Evolutionary conservation across 768 basidiomycete species (phyloP).

Genomic region (Russula sp.): DNA sequence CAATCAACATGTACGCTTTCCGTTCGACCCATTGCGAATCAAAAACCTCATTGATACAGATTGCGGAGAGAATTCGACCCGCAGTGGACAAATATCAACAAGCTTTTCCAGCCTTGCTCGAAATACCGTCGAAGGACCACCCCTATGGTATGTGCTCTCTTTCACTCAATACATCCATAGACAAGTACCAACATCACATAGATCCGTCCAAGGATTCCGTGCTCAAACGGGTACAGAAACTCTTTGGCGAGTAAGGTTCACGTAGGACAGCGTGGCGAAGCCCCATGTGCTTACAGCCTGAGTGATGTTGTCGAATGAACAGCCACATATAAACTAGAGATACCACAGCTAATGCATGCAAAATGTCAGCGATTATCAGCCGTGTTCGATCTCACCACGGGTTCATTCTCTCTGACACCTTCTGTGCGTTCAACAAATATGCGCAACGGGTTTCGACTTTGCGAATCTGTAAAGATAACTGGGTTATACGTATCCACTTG

Average conservation of each 20-base stretch:
- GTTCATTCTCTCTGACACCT: slow-evolving; percentile 67
- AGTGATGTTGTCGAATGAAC: neutral
- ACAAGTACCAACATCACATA: slow-evolving; percentile 37
- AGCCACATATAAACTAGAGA: slow-evolving; percentile 13
- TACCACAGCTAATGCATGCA: slow-evolving; percentile 33
- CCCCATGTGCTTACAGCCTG: neutral
- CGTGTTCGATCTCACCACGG: slow-evolving; percentile 63
- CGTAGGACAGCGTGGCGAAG: slow-evolving; percentile 1
- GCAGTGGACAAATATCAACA: slow-evolving; percentile 93
- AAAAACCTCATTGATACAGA: slow-evolving; percentile 45
- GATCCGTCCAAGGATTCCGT: slow-evolving; percentile 96
- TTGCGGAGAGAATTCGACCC: slow-evolving; percentile 96
- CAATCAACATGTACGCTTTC: slow-evolving; percentile 86
- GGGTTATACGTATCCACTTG: slow-evolving; percentile 36
- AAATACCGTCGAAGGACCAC: slow-evolving; percentile 98
- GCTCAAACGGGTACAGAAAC: slow-evolving; percentile 93
- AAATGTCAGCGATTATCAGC: slow-evolving; percentile 2
- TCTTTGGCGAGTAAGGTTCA: slow-evolving; percentile 76
- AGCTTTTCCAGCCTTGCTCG: slow-evolving; percentile 93
- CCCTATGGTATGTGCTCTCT: slow-evolving; percentile 73
- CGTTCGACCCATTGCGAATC: slow-evolving; percentile 6
- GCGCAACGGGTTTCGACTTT: slow-evolving; percentile 56
- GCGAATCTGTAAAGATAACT: slow-evolving; percentile 48
- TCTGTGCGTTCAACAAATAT: slow-evolving; percentile 67
- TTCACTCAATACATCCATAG: slow-evolving; percentile 26